These are phyloP conservation scores for Ophiostoma fasciatum DNA, from an alignment of 2,329 filamentous ascomycete species.

Conservation along the genomic window DNA sequence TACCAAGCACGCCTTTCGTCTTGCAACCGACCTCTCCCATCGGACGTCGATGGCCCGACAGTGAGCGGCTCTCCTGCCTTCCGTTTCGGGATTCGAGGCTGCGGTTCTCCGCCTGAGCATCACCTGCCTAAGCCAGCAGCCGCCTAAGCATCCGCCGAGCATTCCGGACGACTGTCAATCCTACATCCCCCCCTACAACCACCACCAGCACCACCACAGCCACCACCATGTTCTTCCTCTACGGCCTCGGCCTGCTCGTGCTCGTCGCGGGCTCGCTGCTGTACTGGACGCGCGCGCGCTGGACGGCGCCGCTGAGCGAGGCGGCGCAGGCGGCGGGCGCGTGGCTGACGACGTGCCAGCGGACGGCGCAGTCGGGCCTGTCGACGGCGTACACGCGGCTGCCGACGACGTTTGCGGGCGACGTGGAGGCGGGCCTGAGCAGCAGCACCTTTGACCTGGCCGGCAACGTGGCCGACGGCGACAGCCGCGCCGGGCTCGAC, in stretches of 20 bases:
- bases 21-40: too few species aligned
- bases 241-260: slow-evolving; percentile 56
- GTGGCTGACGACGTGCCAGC: slow-evolving; percentile 66
- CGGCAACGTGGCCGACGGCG: slow-evolving; percentile 65
- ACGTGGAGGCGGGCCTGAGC: slow-evolving; percentile 77
- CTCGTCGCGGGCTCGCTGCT: slow-evolving; percentile 59
- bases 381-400: slow-evolving; percentile 61
- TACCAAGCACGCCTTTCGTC: too few species aligned
- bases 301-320: slow-evolving; percentile 56
- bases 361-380: too few species aligned
- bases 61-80: too few species aligned
- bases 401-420: slow-evolving; percentile 68
- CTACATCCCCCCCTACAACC: too few species aligned
- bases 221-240: slow-evolving; percentile 81
- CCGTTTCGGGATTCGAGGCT: too few species aligned
- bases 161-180: too few species aligned
- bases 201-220: too few species aligned
- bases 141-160: too few species aligned
- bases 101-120: too few species aligned
- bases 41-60: too few species aligned
- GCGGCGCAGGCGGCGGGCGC: slow-evolving; percentile 48
- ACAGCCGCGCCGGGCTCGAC: slow-evolving; percentile 69
- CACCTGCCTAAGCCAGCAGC: too few species aligned
- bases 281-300: slow-evolving; percentile 66
- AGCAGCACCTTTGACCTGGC: slow-evolving; percentile 71